phyloP scores from a whole-genome alignment of 192 early-diverging fungal species.

The Coemansia reversa region DNA sequence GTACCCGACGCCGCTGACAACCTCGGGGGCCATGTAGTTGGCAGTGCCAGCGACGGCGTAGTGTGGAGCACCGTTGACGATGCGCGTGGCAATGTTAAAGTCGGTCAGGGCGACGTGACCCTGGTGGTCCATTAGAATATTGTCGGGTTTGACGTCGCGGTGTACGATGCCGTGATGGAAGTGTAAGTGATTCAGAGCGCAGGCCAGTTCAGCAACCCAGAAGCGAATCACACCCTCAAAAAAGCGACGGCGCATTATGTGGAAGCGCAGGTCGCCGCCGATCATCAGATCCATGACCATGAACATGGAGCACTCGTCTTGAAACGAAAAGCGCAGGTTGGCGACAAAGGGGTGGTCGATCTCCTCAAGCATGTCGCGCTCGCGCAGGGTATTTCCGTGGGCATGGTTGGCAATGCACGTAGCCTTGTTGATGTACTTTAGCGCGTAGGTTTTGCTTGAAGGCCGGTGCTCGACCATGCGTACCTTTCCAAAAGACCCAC shows the following conservation, averaged over 20 bases:
- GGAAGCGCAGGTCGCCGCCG: constrained; percentile 92
- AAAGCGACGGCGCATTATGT: constrained; percentile 60
- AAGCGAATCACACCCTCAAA: constrained; percentile 78
- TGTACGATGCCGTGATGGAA: constrained; percentile 74
- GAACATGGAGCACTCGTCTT: constrained; percentile 91
- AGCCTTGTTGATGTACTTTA: constrained; percentile 97
- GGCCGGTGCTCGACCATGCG: constrained; percentile 89
- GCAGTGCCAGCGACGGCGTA: constrained; percentile 86
- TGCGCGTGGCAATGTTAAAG: constrained; percentile 91
- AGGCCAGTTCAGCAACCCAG: constrained; percentile 88
- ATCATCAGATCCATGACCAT: constrained; percentile 95
- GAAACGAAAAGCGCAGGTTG: constrained; percentile 93
- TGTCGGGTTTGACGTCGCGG: constrained; percentile 94
- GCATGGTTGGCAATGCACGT: constrained; percentile 85
- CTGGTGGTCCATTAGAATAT: constrained; percentile 70
- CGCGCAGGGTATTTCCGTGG: constrained; percentile 86
- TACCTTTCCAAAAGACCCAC: constrained; percentile 96
- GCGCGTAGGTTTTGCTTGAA: constrained; percentile 77
- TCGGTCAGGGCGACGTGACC: constrained; percentile 93
- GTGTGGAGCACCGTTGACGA: constrained; percentile 57
- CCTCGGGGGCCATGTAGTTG: constrained; percentile 89
- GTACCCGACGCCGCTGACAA: constrained; percentile 71
- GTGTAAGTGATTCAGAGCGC: constrained; percentile 81
- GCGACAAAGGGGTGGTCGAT: constrained; percentile 82
- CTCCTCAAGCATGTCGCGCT: constrained; percentile 83